A percentile compares a stretch with the other conserved stretches of the same genome.
Evolutionary conservation across 2,329 filamentous ascomycete genomes (phyloP).

Genomic region (Xenoacremonium recifei): DNA sequence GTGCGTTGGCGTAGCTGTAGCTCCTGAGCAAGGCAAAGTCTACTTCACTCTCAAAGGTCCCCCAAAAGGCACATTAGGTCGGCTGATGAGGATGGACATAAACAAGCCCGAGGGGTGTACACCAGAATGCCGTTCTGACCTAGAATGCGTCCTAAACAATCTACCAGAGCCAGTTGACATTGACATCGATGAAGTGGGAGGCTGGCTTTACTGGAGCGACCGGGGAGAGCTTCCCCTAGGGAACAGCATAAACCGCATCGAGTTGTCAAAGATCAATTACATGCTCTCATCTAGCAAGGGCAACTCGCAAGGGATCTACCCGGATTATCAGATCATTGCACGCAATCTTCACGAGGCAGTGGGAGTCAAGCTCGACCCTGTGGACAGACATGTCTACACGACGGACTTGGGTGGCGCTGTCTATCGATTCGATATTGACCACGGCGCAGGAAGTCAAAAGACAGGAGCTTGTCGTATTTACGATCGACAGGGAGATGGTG

Average conservation of each 20-base stretch:
- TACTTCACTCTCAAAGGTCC: constrained; percentile 63
- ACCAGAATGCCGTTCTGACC: too few species aligned
- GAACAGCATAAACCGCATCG: constrained; percentile 46
- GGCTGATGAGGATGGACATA: constrained; percentile 52
- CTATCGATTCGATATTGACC: too few species aligned
- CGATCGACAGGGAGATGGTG: too few species aligned
- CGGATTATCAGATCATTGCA: constrained; percentile 29
- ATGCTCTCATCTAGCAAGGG: constrained; percentile 11
- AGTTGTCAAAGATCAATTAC: constrained; percentile 1
- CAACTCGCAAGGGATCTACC: too few species aligned
- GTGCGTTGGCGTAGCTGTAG: constrained; percentile 57
- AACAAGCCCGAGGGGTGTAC: constrained; percentile 31
- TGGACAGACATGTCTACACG: constrained; percentile 34
- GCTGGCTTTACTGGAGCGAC: constrained; percentile 59
- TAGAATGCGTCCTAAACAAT: too few species aligned
- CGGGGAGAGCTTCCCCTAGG: constrained; percentile 56
- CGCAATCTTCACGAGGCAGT: constrained; percentile 45
- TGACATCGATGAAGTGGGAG: constrained; percentile 45
- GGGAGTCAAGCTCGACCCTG: constrained; percentile 40
- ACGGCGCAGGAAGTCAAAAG: too few species aligned
- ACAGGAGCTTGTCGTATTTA: too few species aligned
- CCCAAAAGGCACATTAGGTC: constrained; percentile 48
- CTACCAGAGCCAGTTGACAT: constrained; percentile 59
- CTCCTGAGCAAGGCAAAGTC: constrained; percentile 39
- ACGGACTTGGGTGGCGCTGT: constrained; percentile 37